phyloP scores from a whole-genome alignment of 768 basidiomycete genomes.

The Thelephora ganbajun region DNA sequence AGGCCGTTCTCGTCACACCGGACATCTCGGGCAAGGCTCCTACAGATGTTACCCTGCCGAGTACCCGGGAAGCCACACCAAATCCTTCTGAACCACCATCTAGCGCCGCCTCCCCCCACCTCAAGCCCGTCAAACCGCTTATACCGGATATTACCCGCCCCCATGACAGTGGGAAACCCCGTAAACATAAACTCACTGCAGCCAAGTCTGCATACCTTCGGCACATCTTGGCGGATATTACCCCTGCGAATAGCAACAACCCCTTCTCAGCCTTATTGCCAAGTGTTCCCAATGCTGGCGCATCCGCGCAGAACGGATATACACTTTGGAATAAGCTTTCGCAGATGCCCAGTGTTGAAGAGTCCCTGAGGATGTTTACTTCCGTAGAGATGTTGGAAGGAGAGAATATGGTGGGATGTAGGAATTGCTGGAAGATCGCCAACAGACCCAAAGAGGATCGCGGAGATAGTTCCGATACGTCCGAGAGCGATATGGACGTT shows the following conservation, averaged over 20 bases:
- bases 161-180: neutral
- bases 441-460: slow-evolving; percentile 28
- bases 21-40: too few relatives aligned
- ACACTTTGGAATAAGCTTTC: slow-evolving; percentile 30
- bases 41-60: too few relatives aligned
- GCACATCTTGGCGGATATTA: slow-evolving; percentile 52
- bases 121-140: neutral
- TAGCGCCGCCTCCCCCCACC: neutral
- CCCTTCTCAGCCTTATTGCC: slow-evolving; percentile 38
- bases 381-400: slow-evolving; percentile 88
- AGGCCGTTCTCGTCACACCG: too few relatives aligned
- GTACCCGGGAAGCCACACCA: too few relatives aligned
- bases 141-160: neutral
- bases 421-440: slow-evolving; percentile 86
- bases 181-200: slow-evolving; percentile 7
- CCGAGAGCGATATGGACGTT: slow-evolving; percentile 14
- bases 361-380: slow-evolving; percentile 79
- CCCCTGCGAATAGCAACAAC: slow-evolving; percentile 23
- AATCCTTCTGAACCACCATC: neutral
- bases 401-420: slow-evolving; percentile 89
- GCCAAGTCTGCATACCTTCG: slow-evolving; percentile 52
- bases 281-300: slow-evolving; percentile 8
- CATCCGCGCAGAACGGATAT: slow-evolving; percentile 18
- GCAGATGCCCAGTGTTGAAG: slow-evolving; percentile 50
- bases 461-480: slow-evolving; percentile 7